These are phyloP conservation scores for Cyanidiococcus yangmingshanensis DNA, from an alignment of 23 red algal genomes.

Conservation along the genomic window DNA sequence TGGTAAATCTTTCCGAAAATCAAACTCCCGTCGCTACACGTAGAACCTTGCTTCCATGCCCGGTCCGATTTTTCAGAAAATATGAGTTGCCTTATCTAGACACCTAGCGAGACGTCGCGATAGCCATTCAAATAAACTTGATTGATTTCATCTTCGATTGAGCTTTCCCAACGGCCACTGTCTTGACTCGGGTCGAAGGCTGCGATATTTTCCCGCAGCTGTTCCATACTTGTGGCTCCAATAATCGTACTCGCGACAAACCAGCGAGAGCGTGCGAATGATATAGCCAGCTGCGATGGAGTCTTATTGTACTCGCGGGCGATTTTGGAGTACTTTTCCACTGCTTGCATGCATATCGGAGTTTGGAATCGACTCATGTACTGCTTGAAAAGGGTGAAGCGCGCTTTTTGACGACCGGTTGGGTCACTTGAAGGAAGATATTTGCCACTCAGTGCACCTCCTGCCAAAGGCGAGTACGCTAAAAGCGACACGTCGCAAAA, in stretches of 20 bases:
- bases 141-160: constrained; percentile 1
- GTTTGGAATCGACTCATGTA: constrained; percentile 67
- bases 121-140: constrained; percentile 6
- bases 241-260: constrained; percentile 64
- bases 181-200: constrained; percentile 50
- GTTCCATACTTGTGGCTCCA: constrained; percentile 55
- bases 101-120: constrained; percentile 13
- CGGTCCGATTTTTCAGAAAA: too few relatives aligned
- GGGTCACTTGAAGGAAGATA: constrained; percentile 35
- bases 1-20: too few relatives aligned
- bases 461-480: constrained; percentile 65
- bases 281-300: constrained; percentile 50
- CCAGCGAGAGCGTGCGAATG: constrained; percentile 62
- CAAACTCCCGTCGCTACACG: too few relatives aligned
- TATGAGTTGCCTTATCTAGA: too few relatives aligned
- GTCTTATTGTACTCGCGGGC: constrained; percentile 41
- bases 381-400: constrained; percentile 47
- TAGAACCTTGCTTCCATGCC: too few relatives aligned
- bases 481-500: constrained; percentile 46
- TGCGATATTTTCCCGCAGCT: constrained; percentile 59
- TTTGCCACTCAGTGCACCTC: constrained; percentile 78
- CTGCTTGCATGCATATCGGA: constrained; percentile 37
- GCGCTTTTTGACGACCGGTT: not conserved
- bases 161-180: not conserved
- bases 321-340: constrained; percentile 38